phyloP scores from a whole-genome alignment of 2,329 filamentous ascomycete genomes.

The Penicillium expansum region DNA sequence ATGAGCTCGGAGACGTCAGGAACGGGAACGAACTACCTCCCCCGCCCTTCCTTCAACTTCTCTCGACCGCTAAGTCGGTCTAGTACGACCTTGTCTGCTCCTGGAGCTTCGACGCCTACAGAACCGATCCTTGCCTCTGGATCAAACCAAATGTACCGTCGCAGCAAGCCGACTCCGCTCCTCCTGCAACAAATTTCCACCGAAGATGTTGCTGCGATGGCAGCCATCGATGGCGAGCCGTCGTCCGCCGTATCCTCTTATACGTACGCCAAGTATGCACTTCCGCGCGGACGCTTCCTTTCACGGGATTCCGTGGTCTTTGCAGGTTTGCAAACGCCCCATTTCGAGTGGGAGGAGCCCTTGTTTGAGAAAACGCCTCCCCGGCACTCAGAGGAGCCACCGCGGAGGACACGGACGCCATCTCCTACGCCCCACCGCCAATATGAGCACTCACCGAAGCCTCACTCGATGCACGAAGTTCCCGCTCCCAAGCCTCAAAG shows the following conservation, averaged over 20 bases:
- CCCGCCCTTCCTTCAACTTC: slow-evolving; percentile 84
- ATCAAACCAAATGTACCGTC: slow-evolving; percentile 27
- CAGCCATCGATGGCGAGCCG: slow-evolving; percentile 28
- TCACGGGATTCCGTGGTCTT: slow-evolving; percentile 65
- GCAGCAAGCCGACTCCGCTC: slow-evolving; percentile 35
- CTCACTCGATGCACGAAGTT: slow-evolving; percentile 30
- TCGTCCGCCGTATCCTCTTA: slow-evolving; percentile 65
- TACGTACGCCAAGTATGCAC: slow-evolving; percentile 77
- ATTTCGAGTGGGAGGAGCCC: slow-evolving; percentile 65
- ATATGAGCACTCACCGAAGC: slow-evolving; percentile 26
- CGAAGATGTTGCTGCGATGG: slow-evolving; percentile 17
- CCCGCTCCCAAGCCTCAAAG: not conserved
- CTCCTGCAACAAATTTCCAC: slow-evolving; percentile 26
- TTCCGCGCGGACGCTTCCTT: slow-evolving; percentile 78
- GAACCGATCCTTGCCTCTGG: slow-evolving; percentile 36
- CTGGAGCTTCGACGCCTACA: slow-evolving; percentile 25
- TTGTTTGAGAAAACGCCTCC: slow-evolving; percentile 43
- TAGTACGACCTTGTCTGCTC: slow-evolving; percentile 39
- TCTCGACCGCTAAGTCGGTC: slow-evolving; percentile 76
- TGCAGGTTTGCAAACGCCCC: slow-evolving; percentile 53
- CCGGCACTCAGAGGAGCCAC: slow-evolving; percentile 24
- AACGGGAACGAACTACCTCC: slow-evolving; percentile 52
- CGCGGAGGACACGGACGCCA: slow-evolving; percentile 29
- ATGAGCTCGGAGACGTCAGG: slow-evolving; percentile 76
- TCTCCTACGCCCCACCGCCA: slow-evolving; percentile 30